Base-by-base conservation (phyloP, 768 basidiomycete genomes). In the Pleurotus pulmonarius region DNA sequence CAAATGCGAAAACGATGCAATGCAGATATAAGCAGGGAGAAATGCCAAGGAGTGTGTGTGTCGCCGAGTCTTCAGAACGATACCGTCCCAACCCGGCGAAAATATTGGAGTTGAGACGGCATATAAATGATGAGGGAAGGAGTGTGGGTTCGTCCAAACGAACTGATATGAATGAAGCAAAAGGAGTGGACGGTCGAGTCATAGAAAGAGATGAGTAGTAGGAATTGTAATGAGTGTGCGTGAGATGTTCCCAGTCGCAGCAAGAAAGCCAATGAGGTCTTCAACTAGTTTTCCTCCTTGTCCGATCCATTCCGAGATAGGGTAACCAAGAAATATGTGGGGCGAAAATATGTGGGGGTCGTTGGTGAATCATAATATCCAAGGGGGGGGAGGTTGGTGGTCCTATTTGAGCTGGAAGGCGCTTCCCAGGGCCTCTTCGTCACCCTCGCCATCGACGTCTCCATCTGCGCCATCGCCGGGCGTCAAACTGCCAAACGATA, bases 381-480 rank as follows among this genome's bases (percentile, higher is more conserved):
- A 18, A 20, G 46, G 13, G 46, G 22, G 15, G 20, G 29, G 20
- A 16, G 11, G 38, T 11, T 15, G 38, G 26, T 20, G 39, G 48
- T 55, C 41, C 76, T 61, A 87, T 12, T 72, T 76, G 69, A 88
- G 69, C 61, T 87, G 85, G 67, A 92, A 89, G 24, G 90, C 90
- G 64, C 88, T 90, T 25, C 81, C 90, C 49, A 92, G 68, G 56
- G 73, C 72, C 45, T 67, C 58, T 29, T 71, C 71, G 13, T 67
- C 66, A 4, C 67, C 69, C 39, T 70, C 67, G n/a, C 67, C 67
- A 24, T 73, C 69, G 56, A 69, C 69, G 52, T 72, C 66, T 34
- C 62, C 59, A 48, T 62, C 69, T 5, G 67, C 68, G 4, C 60
- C 71, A 59, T 75, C 70, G 16, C 71, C 65, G 57, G 75, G 76